Evolutionary conservation across 176 grass and related monocot genomes (phyloP), one percentile per base, ranked within the genome.

Genomic region (Avena atlantica): DNA sequence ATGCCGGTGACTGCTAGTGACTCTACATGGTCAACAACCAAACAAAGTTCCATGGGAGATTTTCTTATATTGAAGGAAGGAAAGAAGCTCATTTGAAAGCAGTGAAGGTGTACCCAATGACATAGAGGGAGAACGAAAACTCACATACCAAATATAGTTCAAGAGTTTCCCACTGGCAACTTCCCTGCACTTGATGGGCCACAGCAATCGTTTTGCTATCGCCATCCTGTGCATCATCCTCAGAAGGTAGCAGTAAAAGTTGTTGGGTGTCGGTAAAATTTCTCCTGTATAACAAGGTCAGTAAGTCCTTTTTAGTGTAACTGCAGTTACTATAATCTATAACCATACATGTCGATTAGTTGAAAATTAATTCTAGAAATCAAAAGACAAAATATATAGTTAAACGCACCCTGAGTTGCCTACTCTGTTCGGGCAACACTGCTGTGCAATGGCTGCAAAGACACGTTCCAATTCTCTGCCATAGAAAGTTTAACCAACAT

Each of bases 81-180:
- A 80, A 81, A 84, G 34, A 69, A 83, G 21, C 17, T 52, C 69
- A 57, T 82, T 57, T 76, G 69, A 27, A 44, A 66, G 24, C 73
- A 70, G 24, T 61, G 52, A 36, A 12, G 17, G 15, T 8, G 40
- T 23, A 23, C 19, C 51, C 51, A 76, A 45, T 49, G 68, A 11
- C 49, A 42, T 42, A 79, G n/a, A 83, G 47, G 51, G 40, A 16
- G 12, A 57, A 88, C 31, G 21, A 72, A 65, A 83, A 85, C 13
- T 12, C 11, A 88, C 88, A 82, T 91, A 98, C 96, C 81, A 96
- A 90, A 88, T 94, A 90, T 64, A 89, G 74, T 87, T 96, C 93
- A 87, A 98, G 93, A 84, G 87, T 88, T 87, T 98, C 93, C 96
- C 96, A 96, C 13, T 93, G 85, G 83, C 90, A 84, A 83, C 80